phyloP scores from a whole-genome alignment of 768 basidiomycete species.

The Rhizopogon vinicolor region DNA sequence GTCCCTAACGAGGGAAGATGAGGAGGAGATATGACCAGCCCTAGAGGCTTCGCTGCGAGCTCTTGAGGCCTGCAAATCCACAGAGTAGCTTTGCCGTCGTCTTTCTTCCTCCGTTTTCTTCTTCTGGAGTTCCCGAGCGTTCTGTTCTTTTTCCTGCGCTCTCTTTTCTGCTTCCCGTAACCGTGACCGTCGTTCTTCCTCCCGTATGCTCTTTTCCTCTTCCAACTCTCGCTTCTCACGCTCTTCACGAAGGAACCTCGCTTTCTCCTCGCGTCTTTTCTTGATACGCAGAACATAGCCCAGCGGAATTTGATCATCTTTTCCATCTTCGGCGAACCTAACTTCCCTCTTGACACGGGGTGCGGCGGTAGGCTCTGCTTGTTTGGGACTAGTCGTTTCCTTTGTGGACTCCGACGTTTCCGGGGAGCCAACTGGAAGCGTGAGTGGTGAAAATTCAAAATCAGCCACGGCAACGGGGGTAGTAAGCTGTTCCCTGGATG shows the following conservation, averaged over 20 bases:
- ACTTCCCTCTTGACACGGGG: slow-evolving; percentile 45
- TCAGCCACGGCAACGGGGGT: not conserved
- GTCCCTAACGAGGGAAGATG: slow-evolving; percentile 14
- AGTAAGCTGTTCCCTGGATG: not conserved
- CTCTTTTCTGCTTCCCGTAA: slow-evolving; percentile 41
- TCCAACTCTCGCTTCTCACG: slow-evolving; percentile 48
- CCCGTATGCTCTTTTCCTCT: slow-evolving; percentile 41
- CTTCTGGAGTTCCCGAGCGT: slow-evolving; percentile 28
- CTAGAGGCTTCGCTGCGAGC: slow-evolving; percentile 54
- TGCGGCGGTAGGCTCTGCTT: slow-evolving; percentile 5
- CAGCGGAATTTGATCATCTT: slow-evolving; percentile 65
- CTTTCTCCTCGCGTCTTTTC: slow-evolving; percentile 72
- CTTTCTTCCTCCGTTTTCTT: slow-evolving; percentile 47
- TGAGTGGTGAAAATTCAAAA: not conserved
- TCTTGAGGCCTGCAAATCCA: slow-evolving; percentile 59
- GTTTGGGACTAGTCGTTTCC: not conserved
- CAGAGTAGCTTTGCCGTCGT: slow-evolving; percentile 47
- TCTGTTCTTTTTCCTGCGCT: slow-evolving; percentile 48
- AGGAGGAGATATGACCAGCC: slow-evolving; percentile 33
- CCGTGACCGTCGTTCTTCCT: slow-evolving; percentile 35
- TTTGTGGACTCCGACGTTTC: not conserved
- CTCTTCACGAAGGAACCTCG: slow-evolving; percentile 57
- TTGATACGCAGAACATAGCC: slow-evolving; percentile 67
- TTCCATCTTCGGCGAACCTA: slow-evolving; percentile 57
- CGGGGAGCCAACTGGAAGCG: not conserved